Conservation (phyloP, 306 rosid species). For the Rosa lucieae region DNA sequence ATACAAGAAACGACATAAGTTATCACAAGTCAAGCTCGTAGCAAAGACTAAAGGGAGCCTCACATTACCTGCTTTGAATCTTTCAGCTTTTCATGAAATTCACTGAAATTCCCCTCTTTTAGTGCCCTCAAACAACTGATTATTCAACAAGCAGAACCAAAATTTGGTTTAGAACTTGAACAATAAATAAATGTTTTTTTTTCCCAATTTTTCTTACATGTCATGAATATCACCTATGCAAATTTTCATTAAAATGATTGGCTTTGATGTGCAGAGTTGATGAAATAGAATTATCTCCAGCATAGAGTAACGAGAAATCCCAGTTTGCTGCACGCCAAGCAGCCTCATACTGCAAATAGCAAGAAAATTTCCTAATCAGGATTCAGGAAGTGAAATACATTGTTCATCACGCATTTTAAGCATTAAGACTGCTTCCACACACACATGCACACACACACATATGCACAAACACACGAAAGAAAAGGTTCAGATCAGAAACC, state of each 20-base stretch:
- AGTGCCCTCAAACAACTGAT: conserved; percentile 88
- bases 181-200: neutral
- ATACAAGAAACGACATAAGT: conserved; percentile 19
- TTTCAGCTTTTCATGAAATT: conserved; percentile 54
- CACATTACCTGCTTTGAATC: conserved; percentile 80
- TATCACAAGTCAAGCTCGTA: conserved; percentile 17
- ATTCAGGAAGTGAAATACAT: neutral
- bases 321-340: conserved; percentile 98
- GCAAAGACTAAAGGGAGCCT: conserved; percentile 22
- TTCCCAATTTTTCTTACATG: neutral
- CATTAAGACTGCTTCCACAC: neutral
- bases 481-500: conserved; percentile 23
- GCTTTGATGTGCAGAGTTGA: conserved; percentile 40
- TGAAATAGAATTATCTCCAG: conserved; percentile 41
- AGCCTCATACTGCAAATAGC: conserved; percentile 65
- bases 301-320: conserved; percentile 73
- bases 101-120: conserved; percentile 69
- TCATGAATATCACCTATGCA: conserved; percentile 58
- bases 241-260: conserved; percentile 70
- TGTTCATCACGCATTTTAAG: neutral
- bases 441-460: too few relatives aligned
- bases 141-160: conserved; percentile 14
- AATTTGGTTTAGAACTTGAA: conserved; percentile 10
- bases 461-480: neutral
- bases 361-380: neutral